Base-by-base conservation (phyloP, 257 asterid species). In the Rehmannia glutinosa region DNA sequence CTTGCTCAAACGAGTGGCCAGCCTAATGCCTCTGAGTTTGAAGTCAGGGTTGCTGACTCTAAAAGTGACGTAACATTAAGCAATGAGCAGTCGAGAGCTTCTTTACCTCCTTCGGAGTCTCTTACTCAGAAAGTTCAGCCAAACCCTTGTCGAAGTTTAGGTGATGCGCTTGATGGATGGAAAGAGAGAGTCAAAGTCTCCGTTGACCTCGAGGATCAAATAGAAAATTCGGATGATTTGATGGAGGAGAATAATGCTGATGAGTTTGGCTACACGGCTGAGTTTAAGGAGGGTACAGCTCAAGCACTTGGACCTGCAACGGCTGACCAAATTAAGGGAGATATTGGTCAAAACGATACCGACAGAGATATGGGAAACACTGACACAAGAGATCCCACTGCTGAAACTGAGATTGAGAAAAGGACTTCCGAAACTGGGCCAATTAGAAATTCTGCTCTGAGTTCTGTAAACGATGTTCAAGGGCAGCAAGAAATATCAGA, bases 251-350 rank as follows among this genome's bases (percentile, higher is more conserved):
- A 84, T 73, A 73, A 84, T 76, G 93, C 95, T 8, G 81, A 81
- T 65, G 99, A 91, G 74, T 94, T 86, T 73, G 96, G 95, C 13
- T 94, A 82, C 84, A 82, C 96, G 38, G 92, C 95, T 36, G 93
- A 88, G 67, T 87, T 88, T 50, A 80, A 88, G 77, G 84, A 86
- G 62, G 96, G 99, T 55, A 80, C 97, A 9, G 86, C 96, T 49
- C 99, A 94, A 79, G 97, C 99, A 12, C 92, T 94, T 46, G 99
- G 99, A 21, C 99, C 96, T 2, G 99, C 99, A 41, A 88, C 93
- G 3, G 80, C 87, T 23, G 99, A 91, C 16, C 99, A 91, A 82
- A 76, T 81, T 52, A 89, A 78, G 39, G 86, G 74, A 58, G 89
- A 76, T 67, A 64, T 78, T 17, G 10, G 62, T 38, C 88, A 82